Conservation (phyloP, 495 filamentous ascomycete genomes). For the Talaromyces trachyspermus region DNA sequence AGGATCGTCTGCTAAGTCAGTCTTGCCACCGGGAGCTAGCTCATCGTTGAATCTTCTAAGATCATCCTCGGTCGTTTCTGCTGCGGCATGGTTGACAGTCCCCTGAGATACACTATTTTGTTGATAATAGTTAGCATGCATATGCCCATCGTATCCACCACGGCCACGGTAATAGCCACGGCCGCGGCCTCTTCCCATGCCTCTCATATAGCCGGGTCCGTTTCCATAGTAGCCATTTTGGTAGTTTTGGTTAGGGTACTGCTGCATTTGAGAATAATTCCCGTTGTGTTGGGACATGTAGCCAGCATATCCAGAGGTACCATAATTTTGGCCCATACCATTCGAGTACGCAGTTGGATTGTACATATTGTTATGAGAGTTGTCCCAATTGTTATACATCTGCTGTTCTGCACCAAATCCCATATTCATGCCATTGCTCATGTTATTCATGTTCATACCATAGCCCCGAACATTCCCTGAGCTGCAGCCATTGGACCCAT, state of each 20-base stretch:
- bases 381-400: conserved; percentile 60
- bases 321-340: conserved; percentile 80
- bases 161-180: conserved; percentile 52
- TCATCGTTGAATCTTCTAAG: conserved; percentile 22
- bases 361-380: conserved; percentile 53
- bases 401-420: conserved; percentile 61
- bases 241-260: conserved; percentile 38
- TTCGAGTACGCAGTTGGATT: conserved; percentile 65
- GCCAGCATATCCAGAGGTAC: conserved; percentile 70
- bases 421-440: conserved; percentile 78
- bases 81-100: conserved; percentile 8
- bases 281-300: conserved; percentile 54
- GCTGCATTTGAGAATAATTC: conserved; percentile 48
- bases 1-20: conserved; percentile 10
- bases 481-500: conserved; percentile 86
- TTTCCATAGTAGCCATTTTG: conserved; percentile 57
- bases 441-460: conserved; percentile 88
- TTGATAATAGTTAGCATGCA: conserved; percentile 22
- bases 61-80: conserved; percentile 11
- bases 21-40: conserved; percentile 23
- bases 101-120: conserved; percentile 19
- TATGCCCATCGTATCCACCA: conserved; percentile 38
- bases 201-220: conserved; percentile 44
- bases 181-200: conserved; percentile 58
- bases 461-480: conserved; percentile 86